These are phyloP conservation scores for Liquidambar formosana DNA, from an alignment of 164 flowering plant species.

Conservation along the genomic window DNA sequence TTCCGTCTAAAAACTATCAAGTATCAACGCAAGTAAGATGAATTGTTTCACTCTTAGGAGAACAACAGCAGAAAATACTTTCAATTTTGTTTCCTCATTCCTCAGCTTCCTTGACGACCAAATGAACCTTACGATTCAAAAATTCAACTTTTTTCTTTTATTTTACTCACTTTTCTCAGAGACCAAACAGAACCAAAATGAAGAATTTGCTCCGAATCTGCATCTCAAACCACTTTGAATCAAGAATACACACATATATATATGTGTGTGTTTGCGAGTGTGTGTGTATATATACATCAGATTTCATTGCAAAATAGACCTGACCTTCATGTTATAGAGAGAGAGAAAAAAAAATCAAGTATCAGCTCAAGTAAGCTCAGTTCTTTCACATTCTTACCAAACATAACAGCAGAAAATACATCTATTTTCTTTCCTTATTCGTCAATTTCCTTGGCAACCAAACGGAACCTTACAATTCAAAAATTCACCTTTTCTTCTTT, in stretches of 20 bases:
- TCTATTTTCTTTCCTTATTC: background rate
- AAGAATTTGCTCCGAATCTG: background rate
- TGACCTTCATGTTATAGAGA: constrained; percentile 72
- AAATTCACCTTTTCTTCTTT: background rate
- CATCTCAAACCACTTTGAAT: no score
- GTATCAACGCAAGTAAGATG: no score
- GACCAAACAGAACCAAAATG: constrained; percentile 3
- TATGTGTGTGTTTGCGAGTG: no score
- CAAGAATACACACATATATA: no score
- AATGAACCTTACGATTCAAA: no score
- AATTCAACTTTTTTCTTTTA: no score
- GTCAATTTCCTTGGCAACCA: background rate
- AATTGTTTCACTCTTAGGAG: no score
- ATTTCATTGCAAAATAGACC: background rate
- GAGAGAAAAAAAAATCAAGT: no score
- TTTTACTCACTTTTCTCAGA: background rate
- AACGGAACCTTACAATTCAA: background rate
- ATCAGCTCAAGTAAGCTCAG: background rate
- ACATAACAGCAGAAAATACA: constrained; percentile 10
- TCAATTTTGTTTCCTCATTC: no score
- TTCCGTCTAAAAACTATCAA: background rate
- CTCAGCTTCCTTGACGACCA: no score
- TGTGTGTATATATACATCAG: no score
- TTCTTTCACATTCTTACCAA: constrained; percentile 4
- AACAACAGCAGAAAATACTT: background rate